Evolutionary conservation across 2,329 filamentous ascomycete species (phyloP).

Genomic region (Cladosporium sp.): DNA sequence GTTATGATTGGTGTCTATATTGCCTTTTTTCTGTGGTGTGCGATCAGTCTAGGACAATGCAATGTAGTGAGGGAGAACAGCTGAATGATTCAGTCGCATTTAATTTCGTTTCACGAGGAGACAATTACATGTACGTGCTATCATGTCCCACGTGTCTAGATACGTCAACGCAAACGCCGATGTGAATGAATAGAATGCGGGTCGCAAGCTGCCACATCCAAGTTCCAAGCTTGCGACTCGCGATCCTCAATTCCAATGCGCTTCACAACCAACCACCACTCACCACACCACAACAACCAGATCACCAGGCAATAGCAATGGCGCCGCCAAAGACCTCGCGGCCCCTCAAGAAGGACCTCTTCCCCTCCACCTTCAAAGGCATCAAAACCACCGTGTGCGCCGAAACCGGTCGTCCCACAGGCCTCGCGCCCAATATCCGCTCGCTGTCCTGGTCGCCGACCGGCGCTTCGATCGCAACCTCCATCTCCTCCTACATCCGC

Average conservation of each 20-base stretch:
- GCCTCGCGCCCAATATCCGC: conserved; percentile 28
- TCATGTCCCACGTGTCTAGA: no score
- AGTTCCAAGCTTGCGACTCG: background rate
- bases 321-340: conserved; percentile 46
- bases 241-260: conserved; percentile 4
- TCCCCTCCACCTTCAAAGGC: conserved; percentile 61
- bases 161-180: conserved; percentile 11
- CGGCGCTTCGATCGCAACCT: conserved; percentile 79
- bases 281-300: background rate
- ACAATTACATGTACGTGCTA: no score
- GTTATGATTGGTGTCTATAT: no score
- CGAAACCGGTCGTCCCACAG: conserved; percentile 33
- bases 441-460: conserved; percentile 79
- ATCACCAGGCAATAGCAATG: conserved; percentile 20
- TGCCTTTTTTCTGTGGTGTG: no score
- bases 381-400: conserved; percentile 68
- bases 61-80: no score
- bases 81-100: no score
- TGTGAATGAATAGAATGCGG: conserved; percentile 53
- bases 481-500: conserved; percentile 64
- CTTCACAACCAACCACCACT: background rate
- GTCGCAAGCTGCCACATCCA: background rate
- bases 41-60: no score
- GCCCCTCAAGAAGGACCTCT: conserved; percentile 64
- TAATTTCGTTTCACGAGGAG: no score